A percentile compares a stretch with the other conserved stretches of the same genome.
Evolutionary conservation across 2,329 filamentous ascomycete genomes (phyloP).

Genomic region (Calonectria leucothoes): DNA sequence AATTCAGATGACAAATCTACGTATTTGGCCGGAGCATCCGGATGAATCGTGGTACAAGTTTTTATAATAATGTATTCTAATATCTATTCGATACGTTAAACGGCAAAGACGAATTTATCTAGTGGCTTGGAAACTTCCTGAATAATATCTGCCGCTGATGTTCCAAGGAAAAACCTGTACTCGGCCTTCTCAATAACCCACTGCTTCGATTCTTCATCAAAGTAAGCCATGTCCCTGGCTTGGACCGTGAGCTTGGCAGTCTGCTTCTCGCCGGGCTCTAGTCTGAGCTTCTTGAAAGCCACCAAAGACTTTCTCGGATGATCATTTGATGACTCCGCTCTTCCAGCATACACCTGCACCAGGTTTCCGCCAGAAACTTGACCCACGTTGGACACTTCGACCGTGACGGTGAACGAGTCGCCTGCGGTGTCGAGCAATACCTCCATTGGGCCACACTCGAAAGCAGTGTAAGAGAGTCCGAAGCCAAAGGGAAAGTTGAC

Average conservation of each 20-base stretch:
- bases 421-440: slow-evolving; percentile 14
- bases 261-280: slow-evolving; percentile 32
- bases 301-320: slow-evolving; percentile 39
- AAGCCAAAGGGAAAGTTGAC: slow-evolving; percentile 28
- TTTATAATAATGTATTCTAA: background rate
- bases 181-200: slow-evolving; percentile 44
- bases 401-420: slow-evolving; percentile 48
- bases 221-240: slow-evolving; percentile 43
- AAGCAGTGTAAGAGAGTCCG: slow-evolving; percentile 26
- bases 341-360: slow-evolving; percentile 63
- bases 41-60: background rate
- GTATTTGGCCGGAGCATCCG: background rate
- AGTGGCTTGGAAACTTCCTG: background rate
- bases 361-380: slow-evolving; percentile 59
- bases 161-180: slow-evolving; percentile 41
- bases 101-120: background rate
- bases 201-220: slow-evolving; percentile 32
- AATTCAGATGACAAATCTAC: no score
- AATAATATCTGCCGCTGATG: slow-evolving; percentile 38
- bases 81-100: background rate
- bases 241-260: slow-evolving; percentile 26
- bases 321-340: background rate
- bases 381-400: slow-evolving; percentile 69
- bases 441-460: slow-evolving; percentile 43
- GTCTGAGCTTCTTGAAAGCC: slow-evolving; percentile 39